Evolutionary conservation across 441 rosid genomes (phyloP), one percentile per base, ranked within the genome.

Genomic region (Kokia cookei): DNA sequence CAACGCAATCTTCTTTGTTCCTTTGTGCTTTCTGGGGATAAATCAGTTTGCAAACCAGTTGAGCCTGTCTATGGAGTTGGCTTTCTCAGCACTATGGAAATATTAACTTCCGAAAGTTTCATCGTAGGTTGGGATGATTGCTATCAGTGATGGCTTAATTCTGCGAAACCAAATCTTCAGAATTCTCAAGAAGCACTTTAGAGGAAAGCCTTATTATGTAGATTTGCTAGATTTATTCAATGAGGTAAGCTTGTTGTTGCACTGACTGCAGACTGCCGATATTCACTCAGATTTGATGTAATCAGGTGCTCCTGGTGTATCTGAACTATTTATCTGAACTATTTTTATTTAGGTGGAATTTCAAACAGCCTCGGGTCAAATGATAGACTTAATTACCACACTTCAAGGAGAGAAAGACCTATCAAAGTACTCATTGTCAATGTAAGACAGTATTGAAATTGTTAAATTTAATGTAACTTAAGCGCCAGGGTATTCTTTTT

Each of bases 291-390:
- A 75, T 66, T 54, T 22, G 43, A 57, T 35, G 11, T 37, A 48
- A 60, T 47, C 74, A 7, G 73, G 35, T 57, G 2, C 12, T 9
- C 58, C 2, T 60, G 26, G 2, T 26, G 60, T 13, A 5, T 27
- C 1, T 59, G 64, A 69, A 64, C 37, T 24, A 5, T 72, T 73
- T 29, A 5, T 27, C 1, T 59, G 64, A 69, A 64, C 37, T 24
- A 5, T 72, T 73, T 29, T 73, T 79, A 14, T 73, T 64, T 72
- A 93, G 97, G 96, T 91, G 45, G 98, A 91, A 78, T 86, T 93
- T 68, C 98, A 91, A 83, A 93, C 98, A 61, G 92, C 96, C 57
- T 88, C 85, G 0, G 98, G 98, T 73, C 93, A 92, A 83, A 92
- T 92, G 97, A 90, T 92, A 69, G 97, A 93, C 85, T 77, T 90